Evolutionary conservation across 176 grass and related monocot species (phyloP).

Genomic region (Olyra latifolia): DNA sequence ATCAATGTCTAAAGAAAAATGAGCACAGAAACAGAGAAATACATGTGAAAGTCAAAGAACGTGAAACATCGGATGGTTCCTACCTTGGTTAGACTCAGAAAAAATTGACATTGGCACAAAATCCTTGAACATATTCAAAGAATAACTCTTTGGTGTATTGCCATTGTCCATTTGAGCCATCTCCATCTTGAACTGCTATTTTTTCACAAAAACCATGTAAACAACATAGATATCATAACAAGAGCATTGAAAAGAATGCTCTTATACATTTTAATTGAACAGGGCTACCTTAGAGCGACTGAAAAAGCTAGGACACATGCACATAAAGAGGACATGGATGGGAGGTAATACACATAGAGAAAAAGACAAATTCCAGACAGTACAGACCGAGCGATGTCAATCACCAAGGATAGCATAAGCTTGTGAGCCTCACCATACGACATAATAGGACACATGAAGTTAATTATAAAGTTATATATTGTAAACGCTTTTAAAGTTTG

Average conservation of each 20-base stretch:
- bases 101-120: constrained; percentile 86
- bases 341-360: background rate
- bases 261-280: background rate
- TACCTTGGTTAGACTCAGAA: constrained; percentile 86
- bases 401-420: background rate
- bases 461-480: background rate
- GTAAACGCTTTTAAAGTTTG: background rate
- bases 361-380: background rate
- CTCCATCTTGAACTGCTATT: constrained; percentile 90
- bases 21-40: background rate
- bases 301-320: background rate
- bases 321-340: background rate
- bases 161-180: constrained; percentile 69
- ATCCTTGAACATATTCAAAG: constrained; percentile 89
- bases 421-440: background rate
- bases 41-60: background rate
- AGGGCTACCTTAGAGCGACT: background rate
- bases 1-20: background rate
- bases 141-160: constrained; percentile 81
- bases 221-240: constrained; percentile 26
- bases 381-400: background rate
- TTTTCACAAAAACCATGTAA: constrained; percentile 19
- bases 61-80: background rate
- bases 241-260: background rate
- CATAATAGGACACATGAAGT: background rate